Conservation (phyloP, 306 rosid genomes). For the Phaseolus lunatus region DNA sequence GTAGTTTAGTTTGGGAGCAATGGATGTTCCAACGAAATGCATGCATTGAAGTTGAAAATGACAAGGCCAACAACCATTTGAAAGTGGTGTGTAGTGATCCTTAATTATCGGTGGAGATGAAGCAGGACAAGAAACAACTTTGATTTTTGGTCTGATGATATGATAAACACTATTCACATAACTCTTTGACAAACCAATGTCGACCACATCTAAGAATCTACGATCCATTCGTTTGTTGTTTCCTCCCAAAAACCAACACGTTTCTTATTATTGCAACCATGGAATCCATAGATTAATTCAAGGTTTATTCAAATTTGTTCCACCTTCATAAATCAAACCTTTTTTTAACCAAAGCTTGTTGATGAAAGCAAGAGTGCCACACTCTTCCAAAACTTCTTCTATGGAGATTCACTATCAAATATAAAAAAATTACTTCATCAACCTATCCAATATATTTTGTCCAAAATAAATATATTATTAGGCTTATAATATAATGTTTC, state of each 20-base stretch:
- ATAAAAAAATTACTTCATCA: too few species aligned
- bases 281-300: neutral
- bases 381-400: too few species aligned
- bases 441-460: too few species aligned
- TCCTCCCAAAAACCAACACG: conserved; percentile 10
- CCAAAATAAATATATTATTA: too few species aligned
- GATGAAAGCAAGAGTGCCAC: too few species aligned
- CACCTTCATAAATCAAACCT: too few species aligned
- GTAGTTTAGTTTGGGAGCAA: conserved; percentile 28
- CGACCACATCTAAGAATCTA: conserved; percentile 27
- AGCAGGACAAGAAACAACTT: conserved; percentile 10
- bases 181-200: neutral
- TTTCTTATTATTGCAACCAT: neutral
- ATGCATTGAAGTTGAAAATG: conserved; percentile 39
- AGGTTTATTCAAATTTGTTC: neutral
- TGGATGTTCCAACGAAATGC: conserved; percentile 5
- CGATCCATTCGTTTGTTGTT: neutral
- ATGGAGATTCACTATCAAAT: too few species aligned
- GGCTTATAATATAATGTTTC: too few species aligned
- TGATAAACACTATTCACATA: conserved; percentile 25
- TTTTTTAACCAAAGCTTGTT: too few species aligned
- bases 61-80: conserved; percentile 15
- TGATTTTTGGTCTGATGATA: conserved; percentile 16
- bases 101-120: neutral
- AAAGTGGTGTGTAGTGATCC: conserved; percentile 16